Evolutionary conservation across 169 alveolate species (phyloP).

Genomic region (Eimeria maxima): DNA sequence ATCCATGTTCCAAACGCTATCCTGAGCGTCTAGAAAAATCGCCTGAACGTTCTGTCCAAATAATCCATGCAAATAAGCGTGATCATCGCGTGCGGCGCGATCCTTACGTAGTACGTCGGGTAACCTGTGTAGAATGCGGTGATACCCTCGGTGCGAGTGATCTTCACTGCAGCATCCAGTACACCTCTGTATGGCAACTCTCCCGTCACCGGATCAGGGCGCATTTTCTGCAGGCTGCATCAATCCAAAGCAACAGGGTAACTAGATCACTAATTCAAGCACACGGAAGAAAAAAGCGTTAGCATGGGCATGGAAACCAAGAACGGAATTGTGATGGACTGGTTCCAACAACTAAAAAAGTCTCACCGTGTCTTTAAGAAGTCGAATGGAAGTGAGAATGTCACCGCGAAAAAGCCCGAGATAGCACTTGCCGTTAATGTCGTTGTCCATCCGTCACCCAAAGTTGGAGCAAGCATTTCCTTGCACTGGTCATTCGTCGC

Average conservation of each 20-base stretch:
- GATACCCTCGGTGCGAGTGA: conserved; percentile 94
- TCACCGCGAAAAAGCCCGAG: conserved; percentile 96
- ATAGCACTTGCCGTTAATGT: conserved; percentile 92
- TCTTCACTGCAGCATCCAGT: conserved; percentile 85
- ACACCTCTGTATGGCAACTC: conserved; percentile 93
- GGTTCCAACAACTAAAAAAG: not conserved
- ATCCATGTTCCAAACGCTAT: not conserved
- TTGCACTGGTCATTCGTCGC: conserved; percentile 96
- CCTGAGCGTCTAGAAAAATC: conserved; percentile 44
- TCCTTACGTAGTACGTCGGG: conserved; percentile 96
- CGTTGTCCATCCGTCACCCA: conserved; percentile 87
- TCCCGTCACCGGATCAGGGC: conserved; percentile 89
- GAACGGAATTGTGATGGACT: not conserved
- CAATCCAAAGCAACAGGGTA: not conserved
- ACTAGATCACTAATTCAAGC: not conserved
- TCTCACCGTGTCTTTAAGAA: conserved; percentile 94
- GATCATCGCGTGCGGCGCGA: conserved; percentile 98
- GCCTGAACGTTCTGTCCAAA: conserved; percentile 57
- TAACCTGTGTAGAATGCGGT: conserved; percentile 96
- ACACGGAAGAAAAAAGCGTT: not conserved
- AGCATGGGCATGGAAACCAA: not conserved
- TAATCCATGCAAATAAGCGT: conserved; percentile 94
- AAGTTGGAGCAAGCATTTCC: conserved; percentile 89
- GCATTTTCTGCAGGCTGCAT: conserved; percentile 86
- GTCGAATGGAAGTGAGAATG: conserved; percentile 98